Base-by-base conservation (phyloP, 2,329 filamentous ascomycete species). In the Epichloe scottii region DNA sequence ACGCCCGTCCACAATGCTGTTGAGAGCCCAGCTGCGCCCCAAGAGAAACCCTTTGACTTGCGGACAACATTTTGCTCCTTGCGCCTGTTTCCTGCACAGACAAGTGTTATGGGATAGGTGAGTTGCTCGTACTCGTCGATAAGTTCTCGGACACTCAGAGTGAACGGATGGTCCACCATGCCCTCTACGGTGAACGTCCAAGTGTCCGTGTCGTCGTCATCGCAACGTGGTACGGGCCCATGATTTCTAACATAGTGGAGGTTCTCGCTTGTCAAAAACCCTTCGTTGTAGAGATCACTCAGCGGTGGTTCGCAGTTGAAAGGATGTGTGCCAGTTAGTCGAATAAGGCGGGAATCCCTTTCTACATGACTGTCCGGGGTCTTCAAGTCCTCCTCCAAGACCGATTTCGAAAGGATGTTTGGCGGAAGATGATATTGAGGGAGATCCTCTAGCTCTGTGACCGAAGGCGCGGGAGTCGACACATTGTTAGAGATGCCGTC, bases 221-320 rank as follows among this genome's bases (percentile, higher is more conserved):
- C 73, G 17, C 93, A 86, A 51, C 78, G 71, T 1, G 89, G 90
- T 7, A 95, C 89, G 0, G 81, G 72, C 14, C 90, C 90, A 71
- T 96, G 90, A 61, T 95, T 96, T 37, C 90, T 76, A 8, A 96
- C 90, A 65, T 94, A 96, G 68, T 95, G 93, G 1, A 96, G 72
- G 59, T 95, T 85, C 12, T 89, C 85, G 39, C 84, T 87, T 1
- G 89, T 96, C 38, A 96, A 71, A 62, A 95, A 95, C 0, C 90
- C 89, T 70, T 78, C 72, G 44, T 91, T 77, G 66, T 82, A 95
- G 1, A 95, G 72, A 15, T 82, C 81, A 50, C 80, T 87, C 8
- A 96, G 69, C 0, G 90, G 89, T 10, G 90, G 78, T 67, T 96
- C 90, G 46, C 87, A 84, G 59, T 96, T 96, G 72, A 94, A 95